Evolutionary conservation across 805 yeast species (phyloP).

Genomic region (Barnettozyma sucrosica): DNA sequence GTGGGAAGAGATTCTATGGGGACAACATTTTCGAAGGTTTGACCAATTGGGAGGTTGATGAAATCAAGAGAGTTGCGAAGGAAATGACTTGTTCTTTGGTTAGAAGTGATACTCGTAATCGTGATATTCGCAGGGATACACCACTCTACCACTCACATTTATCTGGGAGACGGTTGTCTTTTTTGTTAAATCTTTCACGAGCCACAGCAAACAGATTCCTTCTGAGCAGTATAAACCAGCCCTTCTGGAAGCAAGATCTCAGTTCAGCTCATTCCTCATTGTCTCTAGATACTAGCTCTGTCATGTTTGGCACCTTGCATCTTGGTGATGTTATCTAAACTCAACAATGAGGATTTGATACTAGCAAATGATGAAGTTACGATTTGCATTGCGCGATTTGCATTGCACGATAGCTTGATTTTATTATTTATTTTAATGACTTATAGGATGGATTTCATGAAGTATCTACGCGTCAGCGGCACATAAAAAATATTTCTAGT

Average conservation of each 20-base stretch:
- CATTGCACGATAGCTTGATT: too few relatives aligned
- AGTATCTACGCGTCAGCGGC: not conserved
- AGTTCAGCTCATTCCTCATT: slow-evolving; percentile 25
- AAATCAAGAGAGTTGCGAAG: slow-evolving; percentile 23
- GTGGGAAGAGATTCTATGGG: slow-evolving; percentile 23
- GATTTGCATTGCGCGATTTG: not conserved
- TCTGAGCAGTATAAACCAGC: slow-evolving; percentile 10
- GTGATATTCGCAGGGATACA: slow-evolving; percentile 6
- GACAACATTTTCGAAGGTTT: slow-evolving; percentile 21
- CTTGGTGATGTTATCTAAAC: slow-evolving; percentile 10
- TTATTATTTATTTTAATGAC: too few relatives aligned
- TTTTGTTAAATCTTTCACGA: slow-evolving; percentile 18
- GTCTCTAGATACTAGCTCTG: slow-evolving; percentile 22
- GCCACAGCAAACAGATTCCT: slow-evolving; percentile 17
- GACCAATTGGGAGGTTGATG: slow-evolving; percentile 20
- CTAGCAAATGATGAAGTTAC: not conserved
- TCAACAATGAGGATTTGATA: not conserved
- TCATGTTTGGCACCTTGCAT: slow-evolving; percentile 23
- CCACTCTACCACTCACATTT: not conserved
- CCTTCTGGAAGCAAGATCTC: slow-evolving; percentile 23
- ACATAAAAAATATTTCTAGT: not conserved
- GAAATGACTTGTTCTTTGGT: slow-evolving; percentile 21
- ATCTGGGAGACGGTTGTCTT: slow-evolving; percentile 17
- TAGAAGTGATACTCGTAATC: slow-evolving; percentile 5
- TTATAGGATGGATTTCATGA: not conserved